phyloP scores from a whole-genome alignment of 306 rosid species.

The Heteromeles arbutifolia region DNA sequence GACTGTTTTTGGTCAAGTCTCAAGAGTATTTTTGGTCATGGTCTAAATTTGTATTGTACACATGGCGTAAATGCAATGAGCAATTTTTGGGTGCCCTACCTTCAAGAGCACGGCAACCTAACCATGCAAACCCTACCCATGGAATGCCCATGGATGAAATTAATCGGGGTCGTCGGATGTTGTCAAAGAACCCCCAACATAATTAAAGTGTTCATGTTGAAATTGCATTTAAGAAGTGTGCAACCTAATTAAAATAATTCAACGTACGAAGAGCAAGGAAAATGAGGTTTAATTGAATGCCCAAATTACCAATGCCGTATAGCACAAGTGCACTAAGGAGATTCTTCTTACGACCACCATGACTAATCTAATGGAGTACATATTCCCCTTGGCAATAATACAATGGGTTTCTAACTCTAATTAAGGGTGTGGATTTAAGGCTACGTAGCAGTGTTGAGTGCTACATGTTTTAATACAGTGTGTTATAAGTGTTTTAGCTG shows the following conservation, averaged over 20 bases:
- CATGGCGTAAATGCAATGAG: conserved; percentile 10
- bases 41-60: neutral
- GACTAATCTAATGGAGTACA: conserved; percentile 17
- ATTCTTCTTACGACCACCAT: conserved; percentile 5
- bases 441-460: no score
- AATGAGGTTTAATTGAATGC: neutral
- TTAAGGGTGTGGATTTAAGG: neutral
- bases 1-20: conserved; percentile 26
- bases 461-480: no score
- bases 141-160: neutral
- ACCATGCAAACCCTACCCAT: neutral
- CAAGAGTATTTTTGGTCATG: conserved; percentile 27
- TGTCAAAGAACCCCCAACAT: neutral
- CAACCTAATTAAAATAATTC: neutral
- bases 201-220: neutral
- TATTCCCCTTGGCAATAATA: neutral
- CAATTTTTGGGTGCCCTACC: conserved; percentile 6
- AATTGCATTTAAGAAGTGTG: conserved; percentile 42
- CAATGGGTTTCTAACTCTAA: neutral
- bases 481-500: neutral
- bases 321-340: conserved; percentile 18
- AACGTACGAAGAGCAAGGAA: neutral
- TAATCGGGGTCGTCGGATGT: neutral
- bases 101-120: conserved; percentile 3
- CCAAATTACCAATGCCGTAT: conserved; percentile 33